phyloP scores from a whole-genome alignment of 2,329 filamentous ascomycete species.

The Stylonectria norvegica region DNA sequence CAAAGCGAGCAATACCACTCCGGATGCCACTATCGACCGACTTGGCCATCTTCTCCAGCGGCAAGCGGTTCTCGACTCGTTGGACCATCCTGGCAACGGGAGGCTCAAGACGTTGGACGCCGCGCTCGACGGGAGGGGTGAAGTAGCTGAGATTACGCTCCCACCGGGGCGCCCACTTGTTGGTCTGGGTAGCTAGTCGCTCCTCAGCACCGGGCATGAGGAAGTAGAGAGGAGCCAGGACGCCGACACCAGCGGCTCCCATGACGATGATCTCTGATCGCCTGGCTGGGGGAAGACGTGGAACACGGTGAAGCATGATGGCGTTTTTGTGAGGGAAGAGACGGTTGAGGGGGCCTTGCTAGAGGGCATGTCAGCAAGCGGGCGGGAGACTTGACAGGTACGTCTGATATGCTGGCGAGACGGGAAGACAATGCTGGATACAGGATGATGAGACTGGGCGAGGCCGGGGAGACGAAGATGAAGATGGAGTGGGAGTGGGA shows the following conservation, averaged over 20 bases:
- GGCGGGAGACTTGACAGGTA: no score
- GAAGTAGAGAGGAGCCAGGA: slow-evolving; percentile 56
- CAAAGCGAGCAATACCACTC: slow-evolving; percentile 41
- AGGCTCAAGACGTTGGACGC: slow-evolving; percentile 48
- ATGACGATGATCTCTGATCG: slow-evolving; percentile 50
- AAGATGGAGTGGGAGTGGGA: no score
- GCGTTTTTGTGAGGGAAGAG: slow-evolving; percentile 3
- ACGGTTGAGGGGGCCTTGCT: background rate
- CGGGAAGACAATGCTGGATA: no score
- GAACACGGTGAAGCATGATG: slow-evolving; percentile 47
- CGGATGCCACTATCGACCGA: slow-evolving; percentile 47
- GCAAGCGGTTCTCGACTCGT: slow-evolving; percentile 45
- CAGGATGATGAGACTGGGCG: no score
- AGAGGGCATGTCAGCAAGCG: no score
- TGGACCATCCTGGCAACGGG: slow-evolving; percentile 44
- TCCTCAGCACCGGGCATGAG: slow-evolving; percentile 55
- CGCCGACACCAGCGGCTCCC: slow-evolving; percentile 51
- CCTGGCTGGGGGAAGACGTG: slow-evolving; percentile 48
- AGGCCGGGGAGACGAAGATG: no score
- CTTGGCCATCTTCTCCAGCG: slow-evolving; percentile 50
- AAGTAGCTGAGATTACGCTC: slow-evolving; percentile 56
- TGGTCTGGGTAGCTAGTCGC: slow-evolving; percentile 50
- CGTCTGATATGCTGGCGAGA: no score
- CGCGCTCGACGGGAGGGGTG: slow-evolving; percentile 43
- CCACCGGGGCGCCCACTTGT: slow-evolving; percentile 58